Base-by-base conservation (phyloP, 495 filamentous ascomycete species). In the Aspergillus biplanus region DNA sequence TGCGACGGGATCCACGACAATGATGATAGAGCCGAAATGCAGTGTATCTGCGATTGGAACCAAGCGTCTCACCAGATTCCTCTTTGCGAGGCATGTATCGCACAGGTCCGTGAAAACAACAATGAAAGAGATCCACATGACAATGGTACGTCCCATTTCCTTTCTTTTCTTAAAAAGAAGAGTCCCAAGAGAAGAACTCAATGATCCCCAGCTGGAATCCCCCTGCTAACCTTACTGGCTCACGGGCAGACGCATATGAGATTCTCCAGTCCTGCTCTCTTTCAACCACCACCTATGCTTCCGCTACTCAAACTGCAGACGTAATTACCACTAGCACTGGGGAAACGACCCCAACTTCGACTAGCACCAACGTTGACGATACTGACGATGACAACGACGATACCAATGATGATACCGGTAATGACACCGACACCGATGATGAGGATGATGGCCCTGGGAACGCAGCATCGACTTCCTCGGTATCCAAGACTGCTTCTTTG, bases 41-140 rank as follows among this genome's bases (percentile, higher is more conserved):
- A 71, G 21, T 76, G 75, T 37, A 73, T 78, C 47, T 78, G 75
- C 48, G 55, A 73, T 32, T 75, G 69, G 72, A 56, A 67, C 9
- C 39, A 62, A 33, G 71, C 71, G 11, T 57, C 66, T 13, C 70
- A 58, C 7, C 65, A 69, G 13, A 61, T 78, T 27, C 73, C 75
- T 8, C 68, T 72, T 39, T 78, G 75, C 55, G 73, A 73, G n/a
- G 75, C 73, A 35, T 78, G 75, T 27, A 78, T 78, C 18, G 64
- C 71, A 33, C 66, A 75, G 37, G 70, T 72, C 65, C 64, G 65
- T 33, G 56, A 70, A 31, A 37, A 67, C 53, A 52, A 67, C 13
- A 15, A 70, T 46, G 37, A 65, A 27, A 53, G 50, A 31, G 32
- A 69, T 16, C 64, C 67, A 7, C 59, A 71, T 44, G 60, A 73